Conservation (phyloP, 1,139 yeast genomes). For the Neolecta irregularis region DNA sequence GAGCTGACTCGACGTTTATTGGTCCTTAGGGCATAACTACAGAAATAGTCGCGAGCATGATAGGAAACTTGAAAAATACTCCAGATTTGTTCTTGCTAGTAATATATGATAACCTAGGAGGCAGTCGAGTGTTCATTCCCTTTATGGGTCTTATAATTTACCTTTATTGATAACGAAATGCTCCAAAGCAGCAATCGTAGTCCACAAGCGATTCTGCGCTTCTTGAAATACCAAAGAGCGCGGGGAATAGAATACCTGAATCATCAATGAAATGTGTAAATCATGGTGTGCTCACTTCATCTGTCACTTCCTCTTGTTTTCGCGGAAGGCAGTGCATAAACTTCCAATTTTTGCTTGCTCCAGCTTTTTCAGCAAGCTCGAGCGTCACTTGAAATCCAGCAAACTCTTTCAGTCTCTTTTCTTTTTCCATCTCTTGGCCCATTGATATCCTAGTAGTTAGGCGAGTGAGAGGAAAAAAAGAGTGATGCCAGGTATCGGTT, state of each 20-base stretch:
- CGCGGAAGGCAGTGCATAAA: constrained; percentile 99
- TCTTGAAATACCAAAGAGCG: constrained; percentile 81
- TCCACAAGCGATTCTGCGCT: constrained; percentile 90
- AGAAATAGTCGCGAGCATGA: too few species aligned
- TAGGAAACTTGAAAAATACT: too few species aligned
- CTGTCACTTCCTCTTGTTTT: constrained; percentile 83
- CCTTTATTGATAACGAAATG: constrained; percentile 55
- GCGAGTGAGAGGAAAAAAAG: too few species aligned
- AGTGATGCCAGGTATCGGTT: constrained; percentile 98
- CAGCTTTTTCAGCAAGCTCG: constrained; percentile 40
- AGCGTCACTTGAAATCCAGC: constrained; percentile 69
- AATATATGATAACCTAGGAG: too few species aligned
- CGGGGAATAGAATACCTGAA: constrained; percentile 72
- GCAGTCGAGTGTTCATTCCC: too few species aligned
- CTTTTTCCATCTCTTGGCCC: constrained; percentile 85
- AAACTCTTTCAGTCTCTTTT: constrained; percentile 59
- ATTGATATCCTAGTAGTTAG: too few species aligned
- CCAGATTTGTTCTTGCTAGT: too few species aligned
- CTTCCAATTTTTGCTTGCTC: constrained; percentile 56
- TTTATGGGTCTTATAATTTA: neutral
- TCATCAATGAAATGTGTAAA: too few species aligned
- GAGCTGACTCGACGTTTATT: too few species aligned
- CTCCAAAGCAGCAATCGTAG: constrained; percentile 89
- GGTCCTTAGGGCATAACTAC: too few species aligned
- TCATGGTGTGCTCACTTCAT: too few species aligned